phyloP scores from a whole-genome alignment of 2,329 filamentous ascomycete species.

The Microsporum canis region DNA sequence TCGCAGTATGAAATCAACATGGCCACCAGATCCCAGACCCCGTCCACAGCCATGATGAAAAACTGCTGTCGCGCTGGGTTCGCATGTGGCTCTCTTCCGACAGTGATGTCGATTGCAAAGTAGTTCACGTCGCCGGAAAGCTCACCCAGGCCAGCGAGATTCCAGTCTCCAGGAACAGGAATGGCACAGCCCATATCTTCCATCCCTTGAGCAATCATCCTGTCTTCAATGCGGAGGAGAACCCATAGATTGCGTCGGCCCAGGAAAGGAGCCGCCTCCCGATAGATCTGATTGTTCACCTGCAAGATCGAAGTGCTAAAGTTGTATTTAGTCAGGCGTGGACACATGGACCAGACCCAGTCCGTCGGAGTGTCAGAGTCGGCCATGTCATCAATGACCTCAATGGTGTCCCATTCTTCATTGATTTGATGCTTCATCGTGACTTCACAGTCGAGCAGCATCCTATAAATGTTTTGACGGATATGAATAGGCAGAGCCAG shows the following conservation, averaged over 20 bases:
- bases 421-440: neutral
- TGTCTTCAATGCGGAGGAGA: neutral
- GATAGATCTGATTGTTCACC: neutral
- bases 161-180: neutral
- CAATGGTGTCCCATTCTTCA: neutral
- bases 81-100: neutral
- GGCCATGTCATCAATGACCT: neutral
- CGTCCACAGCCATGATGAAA: neutral
- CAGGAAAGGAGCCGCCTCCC: neutral
- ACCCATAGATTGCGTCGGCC: constrained; percentile 4
- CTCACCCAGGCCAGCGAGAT: neutral
- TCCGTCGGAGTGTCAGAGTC: neutral
- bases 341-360: neutral
- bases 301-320: neutral
- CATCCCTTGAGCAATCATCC: neutral
- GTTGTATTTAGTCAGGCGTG: neutral
- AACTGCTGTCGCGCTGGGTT: neutral
- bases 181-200: neutral
- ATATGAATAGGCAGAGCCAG: neutral
- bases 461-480: neutral
- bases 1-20: neutral
- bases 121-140: neutral
- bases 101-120: neutral
- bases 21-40: constrained; percentile 1
- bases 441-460: neutral